phyloP scores from a whole-genome alignment of 2,329 filamentous ascomycete genomes.

The Setomelanomma holmii region DNA sequence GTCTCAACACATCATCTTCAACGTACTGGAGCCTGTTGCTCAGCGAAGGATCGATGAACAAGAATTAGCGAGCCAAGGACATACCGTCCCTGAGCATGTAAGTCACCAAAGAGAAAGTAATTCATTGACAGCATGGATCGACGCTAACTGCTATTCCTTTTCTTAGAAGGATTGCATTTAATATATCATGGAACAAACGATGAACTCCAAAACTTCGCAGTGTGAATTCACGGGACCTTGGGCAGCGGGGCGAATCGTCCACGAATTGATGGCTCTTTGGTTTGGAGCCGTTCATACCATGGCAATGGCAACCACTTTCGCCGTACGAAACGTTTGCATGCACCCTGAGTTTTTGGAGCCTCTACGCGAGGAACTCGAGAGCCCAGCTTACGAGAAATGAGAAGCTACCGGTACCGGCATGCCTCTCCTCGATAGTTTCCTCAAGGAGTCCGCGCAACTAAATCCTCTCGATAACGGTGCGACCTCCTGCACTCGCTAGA shows the following conservation, averaged over 20 bases:
- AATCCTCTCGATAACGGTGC: conserved; percentile 11
- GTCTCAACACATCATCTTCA: background rate
- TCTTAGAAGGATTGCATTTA: conserved; percentile 32
- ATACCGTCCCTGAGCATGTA: conserved; percentile 10
- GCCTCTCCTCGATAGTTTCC: conserved; percentile 19
- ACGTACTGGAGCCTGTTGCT: background rate
- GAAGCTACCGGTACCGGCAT: conserved; percentile 7
- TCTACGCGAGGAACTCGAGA: conserved; percentile 12
- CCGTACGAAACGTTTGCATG: conserved; percentile 9
- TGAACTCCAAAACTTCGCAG: conserved; percentile 24
- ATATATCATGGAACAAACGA: conserved; percentile 38
- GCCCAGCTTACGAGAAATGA: background rate
- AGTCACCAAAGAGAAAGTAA: background rate
- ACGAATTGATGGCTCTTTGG: conserved; percentile 43
- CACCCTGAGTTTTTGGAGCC: conserved; percentile 17
- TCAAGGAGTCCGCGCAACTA: conserved; percentile 15
- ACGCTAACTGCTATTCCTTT: background rate
- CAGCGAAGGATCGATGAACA: conserved; percentile 1
- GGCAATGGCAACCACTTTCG: conserved; percentile 12
- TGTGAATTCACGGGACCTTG: conserved; percentile 15
- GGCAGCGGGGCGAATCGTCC: conserved; percentile 24
- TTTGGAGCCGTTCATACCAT: conserved; percentile 37
- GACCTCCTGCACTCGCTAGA: background rate
- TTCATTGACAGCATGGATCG: background rate
- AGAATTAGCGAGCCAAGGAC: background rate